Conservation (phyloP, 208 protist genomes). For the Leishmania aethiopica region DNA sequence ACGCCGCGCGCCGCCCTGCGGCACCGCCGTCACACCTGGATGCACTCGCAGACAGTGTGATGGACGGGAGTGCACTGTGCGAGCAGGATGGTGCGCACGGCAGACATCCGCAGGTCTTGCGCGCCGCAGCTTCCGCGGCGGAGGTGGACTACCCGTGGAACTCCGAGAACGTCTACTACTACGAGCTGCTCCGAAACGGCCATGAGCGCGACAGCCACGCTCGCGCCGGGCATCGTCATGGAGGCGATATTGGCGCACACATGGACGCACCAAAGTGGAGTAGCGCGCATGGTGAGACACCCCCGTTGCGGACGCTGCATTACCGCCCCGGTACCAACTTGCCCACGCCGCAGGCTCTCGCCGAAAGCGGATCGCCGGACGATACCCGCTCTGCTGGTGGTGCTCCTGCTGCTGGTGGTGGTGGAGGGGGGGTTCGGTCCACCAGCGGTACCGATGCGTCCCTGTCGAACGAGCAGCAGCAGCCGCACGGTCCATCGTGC, state of each 20-base stretch:
- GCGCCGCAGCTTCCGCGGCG: background rate
- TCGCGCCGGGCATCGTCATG: background rate
- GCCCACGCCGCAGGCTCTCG: background rate
- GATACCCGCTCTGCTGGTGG: background rate
- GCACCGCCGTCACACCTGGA: background rate
- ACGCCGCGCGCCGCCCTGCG: background rate
- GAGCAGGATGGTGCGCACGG: background rate
- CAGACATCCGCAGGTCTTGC: background rate
- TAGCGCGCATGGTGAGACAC: background rate
- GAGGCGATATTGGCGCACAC: too few species aligned
- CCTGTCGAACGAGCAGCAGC: background rate
- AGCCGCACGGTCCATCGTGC: background rate
- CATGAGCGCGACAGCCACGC: background rate
- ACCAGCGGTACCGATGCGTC: background rate
- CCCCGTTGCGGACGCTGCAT: background rate
- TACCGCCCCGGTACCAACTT: background rate
- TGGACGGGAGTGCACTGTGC: background rate
- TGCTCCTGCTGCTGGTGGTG: background rate
- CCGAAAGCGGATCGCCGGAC: background rate
- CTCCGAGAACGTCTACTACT: conserved; percentile 9
- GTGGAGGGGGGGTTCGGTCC: background rate
- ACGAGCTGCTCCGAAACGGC: background rate
- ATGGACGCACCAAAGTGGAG: background rate
- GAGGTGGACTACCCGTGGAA: background rate
- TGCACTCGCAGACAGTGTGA: background rate